Conservation (phyloP, 2,329 filamentous ascomycete genomes). For the Grosmannia clavigera region DNA sequence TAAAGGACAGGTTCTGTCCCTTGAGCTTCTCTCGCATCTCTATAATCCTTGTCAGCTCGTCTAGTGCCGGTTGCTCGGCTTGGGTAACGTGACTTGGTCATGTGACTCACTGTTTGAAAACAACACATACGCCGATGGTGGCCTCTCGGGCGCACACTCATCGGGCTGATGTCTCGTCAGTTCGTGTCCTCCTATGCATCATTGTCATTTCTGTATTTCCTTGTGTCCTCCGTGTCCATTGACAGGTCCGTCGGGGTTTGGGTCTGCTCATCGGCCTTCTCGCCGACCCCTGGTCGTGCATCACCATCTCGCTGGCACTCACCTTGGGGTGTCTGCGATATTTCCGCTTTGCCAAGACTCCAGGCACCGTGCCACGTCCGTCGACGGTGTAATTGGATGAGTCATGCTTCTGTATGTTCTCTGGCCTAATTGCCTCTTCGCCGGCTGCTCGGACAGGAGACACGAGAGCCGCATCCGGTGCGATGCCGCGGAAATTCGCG, state of each 20-base stretch:
- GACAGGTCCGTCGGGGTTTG: not conserved
- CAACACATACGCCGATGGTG: conserved; percentile 72
- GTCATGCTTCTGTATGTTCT: conserved; percentile 19
- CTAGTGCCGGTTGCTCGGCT: not conserved
- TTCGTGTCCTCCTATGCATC: not conserved
- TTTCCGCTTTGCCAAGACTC: conserved; percentile 51
- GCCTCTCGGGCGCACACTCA: conserved; percentile 66
- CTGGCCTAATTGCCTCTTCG: conserved; percentile 43
- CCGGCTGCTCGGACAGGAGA: conserved; percentile 35
- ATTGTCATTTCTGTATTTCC: not conserved
- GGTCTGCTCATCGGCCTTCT: not conserved
- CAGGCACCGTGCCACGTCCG: conserved; percentile 27
- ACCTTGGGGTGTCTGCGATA: conserved; percentile 70
- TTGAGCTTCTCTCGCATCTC: conserved; percentile 69
- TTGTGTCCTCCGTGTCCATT: not conserved
- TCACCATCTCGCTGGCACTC: not conserved
- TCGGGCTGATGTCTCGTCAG: conserved; percentile 41
- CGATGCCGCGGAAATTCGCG: conserved; percentile 56
- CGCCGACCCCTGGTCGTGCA: not conserved
- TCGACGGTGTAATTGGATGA: conserved; percentile 22
- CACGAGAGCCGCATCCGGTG: conserved; percentile 38
- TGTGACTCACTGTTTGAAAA: conserved; percentile 65
- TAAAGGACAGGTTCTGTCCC: conserved; percentile 65
- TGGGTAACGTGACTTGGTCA: not conserved
- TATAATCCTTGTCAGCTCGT: conserved; percentile 17